Base-by-base conservation (phyloP, 163 green algal genomes). In the Chlamydomonas reinhardtii region DNA sequence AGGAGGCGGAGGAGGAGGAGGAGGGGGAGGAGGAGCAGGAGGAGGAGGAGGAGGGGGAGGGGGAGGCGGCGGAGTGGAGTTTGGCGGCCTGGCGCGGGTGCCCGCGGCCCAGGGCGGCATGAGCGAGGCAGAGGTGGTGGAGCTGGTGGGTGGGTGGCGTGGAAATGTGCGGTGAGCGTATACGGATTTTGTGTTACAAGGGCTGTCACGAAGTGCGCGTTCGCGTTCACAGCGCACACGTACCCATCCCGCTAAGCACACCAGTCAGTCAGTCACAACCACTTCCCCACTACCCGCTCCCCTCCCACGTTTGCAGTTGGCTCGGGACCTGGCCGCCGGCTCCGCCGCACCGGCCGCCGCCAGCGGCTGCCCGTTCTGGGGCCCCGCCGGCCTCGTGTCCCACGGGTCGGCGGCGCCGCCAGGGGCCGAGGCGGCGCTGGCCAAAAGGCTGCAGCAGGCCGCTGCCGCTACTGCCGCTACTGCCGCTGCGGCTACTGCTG, bases 391-490 rank as follows among this genome's bases (percentile, higher is more conserved):
- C 27, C 52, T 86, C 14, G 31, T 27, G 19, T 6, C 56, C 0
- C 48, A 69, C 14, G 48, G 48, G 15, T 0, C 25, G 20, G 52
- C 71, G 48, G 39, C 68, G 79, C 79, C 79, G 79, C 79, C 79
- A 14, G 79, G 79, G 3, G 79, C 79, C 20, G 68, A 85, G 24
- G 79, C 79, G 4, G 79, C 52, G 12, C 68, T 85, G 52, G 79
- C 68, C 14, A 85, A 77, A 54, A 66, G 31, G 43, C 66, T 43
- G 17, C 12, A 17, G 16, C 24, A 29, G 61, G 61, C 35, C n/a
- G 77, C 48, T 27, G 39, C 59, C 8, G 20, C 59, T 11, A 4
- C 59, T 19, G 48, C 48, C 19, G 48, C 48, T 56, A 17, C 48
- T 22, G 48, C 48, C 9, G 48, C 48, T 56, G 48, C 48, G 2